Percentiles rank a stretch among this genome's conserved stretches.
These are phyloP conservation scores for Globisporangium echinulatum DNA, from an alignment of 352 stramenopile species.

Conservation along the genomic window DNA sequence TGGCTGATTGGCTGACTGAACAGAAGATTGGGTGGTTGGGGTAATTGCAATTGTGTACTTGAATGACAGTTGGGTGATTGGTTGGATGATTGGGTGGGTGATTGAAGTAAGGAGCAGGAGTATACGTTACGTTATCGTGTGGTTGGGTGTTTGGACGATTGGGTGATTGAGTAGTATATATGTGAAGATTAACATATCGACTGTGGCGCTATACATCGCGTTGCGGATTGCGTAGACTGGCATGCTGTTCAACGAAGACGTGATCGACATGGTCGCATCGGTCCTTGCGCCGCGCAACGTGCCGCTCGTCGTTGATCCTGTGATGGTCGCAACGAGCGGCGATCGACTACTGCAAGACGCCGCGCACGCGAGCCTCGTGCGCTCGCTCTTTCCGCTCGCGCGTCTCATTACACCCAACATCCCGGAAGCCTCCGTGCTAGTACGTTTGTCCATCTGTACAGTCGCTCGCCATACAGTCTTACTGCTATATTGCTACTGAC, in stretches of 20 bases:
- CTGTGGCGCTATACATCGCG: too few species aligned
- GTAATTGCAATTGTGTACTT: too few species aligned
- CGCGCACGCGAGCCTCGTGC: constrained; percentile 63
- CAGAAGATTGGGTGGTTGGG: not conserved
- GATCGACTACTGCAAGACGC: constrained; percentile 76
- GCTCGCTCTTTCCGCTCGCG: constrained; percentile 80
- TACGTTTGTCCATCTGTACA: constrained; percentile 20
- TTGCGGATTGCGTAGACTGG: constrained; percentile 46
- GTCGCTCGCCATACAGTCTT: too few species aligned
- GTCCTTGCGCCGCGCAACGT: constrained; percentile 42
- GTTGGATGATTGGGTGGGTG: too few species aligned
- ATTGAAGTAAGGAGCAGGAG: too few species aligned
- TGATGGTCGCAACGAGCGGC: constrained; percentile 91
- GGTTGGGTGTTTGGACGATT: not conserved
- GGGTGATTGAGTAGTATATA: not conserved
- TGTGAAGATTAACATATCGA: too few species aligned
- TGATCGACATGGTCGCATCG: constrained; percentile 64
- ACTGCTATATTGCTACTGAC: not conserved
- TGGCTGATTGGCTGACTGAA: not conserved
- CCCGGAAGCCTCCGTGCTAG: constrained; percentile 87
- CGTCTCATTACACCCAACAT: constrained; percentile 92
- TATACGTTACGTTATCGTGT: too few species aligned
- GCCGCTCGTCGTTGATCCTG: constrained; percentile 88
- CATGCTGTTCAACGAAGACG: constrained; percentile 85
- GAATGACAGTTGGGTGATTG: too few species aligned